These are phyloP conservation scores for Solanum chacoense DNA, from an alignment of 305 asterid species.

Conservation along the genomic window DNA sequence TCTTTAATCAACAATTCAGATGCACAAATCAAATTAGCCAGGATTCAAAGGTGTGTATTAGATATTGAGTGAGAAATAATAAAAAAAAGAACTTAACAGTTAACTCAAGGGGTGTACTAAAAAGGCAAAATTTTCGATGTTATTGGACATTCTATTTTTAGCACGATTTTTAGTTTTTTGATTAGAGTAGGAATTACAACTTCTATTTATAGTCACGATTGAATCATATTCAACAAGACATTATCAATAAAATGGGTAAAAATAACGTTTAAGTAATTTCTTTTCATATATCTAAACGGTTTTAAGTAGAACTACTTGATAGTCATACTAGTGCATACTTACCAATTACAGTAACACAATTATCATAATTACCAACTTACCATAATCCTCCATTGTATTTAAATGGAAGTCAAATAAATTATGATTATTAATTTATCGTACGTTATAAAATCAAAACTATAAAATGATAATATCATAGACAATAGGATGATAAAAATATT, in stretches of 20 bases:
- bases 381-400: not conserved
- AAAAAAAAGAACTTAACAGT: not conserved
- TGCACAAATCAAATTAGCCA: not conserved
- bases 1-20: not conserved
- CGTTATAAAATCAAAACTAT: not conserved
- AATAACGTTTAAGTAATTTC: not conserved
- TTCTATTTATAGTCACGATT: not conserved
- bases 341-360: not conserved
- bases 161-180: not conserved
- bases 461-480: not conserved
- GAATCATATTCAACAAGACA: not conserved
- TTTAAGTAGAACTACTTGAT: not conserved
- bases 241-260: no score
- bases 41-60: not conserved
- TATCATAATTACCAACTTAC: not conserved
- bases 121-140: no score
- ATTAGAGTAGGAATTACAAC: not conserved
- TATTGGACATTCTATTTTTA: not conserved
- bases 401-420: no score
- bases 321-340: not conserved
- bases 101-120: not conserved
- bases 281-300: not conserved
- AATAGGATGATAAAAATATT: not conserved
- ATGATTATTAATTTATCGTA: no score
- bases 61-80: not conserved